Percentiles rank a stretch among this genome's conserved stretches.
Conservation (phyloP, 2,329 filamentous ascomycete species). For the Aspergillus pseudonomiae region DNA sequence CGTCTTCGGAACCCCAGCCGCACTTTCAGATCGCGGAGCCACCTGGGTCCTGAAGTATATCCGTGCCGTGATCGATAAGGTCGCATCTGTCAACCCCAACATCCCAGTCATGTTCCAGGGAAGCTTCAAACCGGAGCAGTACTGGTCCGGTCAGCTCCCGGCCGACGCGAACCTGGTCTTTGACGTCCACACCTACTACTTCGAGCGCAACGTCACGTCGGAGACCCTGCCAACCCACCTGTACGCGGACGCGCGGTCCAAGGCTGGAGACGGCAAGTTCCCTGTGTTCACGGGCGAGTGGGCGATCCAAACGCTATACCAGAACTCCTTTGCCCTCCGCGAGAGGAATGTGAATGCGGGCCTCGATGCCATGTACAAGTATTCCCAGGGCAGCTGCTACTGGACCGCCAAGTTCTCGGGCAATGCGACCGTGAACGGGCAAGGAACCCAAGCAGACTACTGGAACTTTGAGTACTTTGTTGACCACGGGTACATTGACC, state of each 20-base stretch:
- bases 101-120: constrained; percentile 33
- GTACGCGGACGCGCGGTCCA: constrained; percentile 20
- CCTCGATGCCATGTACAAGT: constrained; percentile 17
- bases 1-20: constrained; percentile 27
- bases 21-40: constrained; percentile 26
- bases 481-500: constrained; percentile 16
- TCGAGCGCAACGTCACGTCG: constrained; percentile 20
- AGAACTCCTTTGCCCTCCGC: constrained; percentile 21
- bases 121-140: constrained; percentile 26
- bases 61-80: constrained; percentile 22
- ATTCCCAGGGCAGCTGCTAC: constrained; percentile 24
- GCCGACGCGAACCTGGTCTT: constrained; percentile 26
- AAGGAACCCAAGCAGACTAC: constrained; percentile 21
- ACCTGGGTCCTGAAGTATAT: constrained; percentile 28
- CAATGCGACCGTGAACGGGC: constrained; percentile 17
- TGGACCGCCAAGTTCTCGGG: constrained; percentile 25
- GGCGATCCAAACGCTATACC: constrained; percentile 23
- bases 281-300: constrained; percentile 30
- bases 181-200: constrained; percentile 31
- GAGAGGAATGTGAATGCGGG: constrained; percentile 22
- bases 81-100: constrained; percentile 16
- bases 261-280: constrained; percentile 22
- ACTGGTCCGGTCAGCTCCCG: constrained; percentile 25
- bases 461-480: constrained; percentile 24
- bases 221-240: constrained; percentile 22